Percentiles rank a stretch among this genome's conserved stretches.
Conservation (phyloP, 371 early-diverging fungal species). For the Aphelidium insulamus region DNA sequence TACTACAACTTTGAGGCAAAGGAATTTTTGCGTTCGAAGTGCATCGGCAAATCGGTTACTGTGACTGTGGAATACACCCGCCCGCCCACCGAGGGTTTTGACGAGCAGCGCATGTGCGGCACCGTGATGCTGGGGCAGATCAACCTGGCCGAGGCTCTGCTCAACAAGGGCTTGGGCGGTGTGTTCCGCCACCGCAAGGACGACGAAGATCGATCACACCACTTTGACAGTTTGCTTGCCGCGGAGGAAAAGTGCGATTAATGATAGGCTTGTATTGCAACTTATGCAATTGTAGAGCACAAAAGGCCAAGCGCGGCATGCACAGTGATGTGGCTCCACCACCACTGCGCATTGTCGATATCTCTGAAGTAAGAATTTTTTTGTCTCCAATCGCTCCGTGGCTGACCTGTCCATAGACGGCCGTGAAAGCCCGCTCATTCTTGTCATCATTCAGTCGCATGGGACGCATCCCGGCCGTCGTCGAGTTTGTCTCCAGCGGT, state of each 20-base stretch:
- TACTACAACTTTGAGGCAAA: slow-evolving; percentile 70
- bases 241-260: slow-evolving; percentile 66
- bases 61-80: slow-evolving; percentile 69
- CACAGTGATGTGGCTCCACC: too few species aligned
- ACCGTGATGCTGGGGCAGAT: slow-evolving; percentile 30
- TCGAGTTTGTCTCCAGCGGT: slow-evolving; percentile 65
- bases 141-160: slow-evolving; percentile 54
- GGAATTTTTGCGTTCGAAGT: slow-evolving; percentile 58
- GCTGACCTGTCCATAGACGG: slow-evolving; percentile 37
- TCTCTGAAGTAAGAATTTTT: slow-evolving; percentile 11
- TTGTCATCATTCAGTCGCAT: slow-evolving; percentile 56
- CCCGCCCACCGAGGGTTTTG: slow-evolving; percentile 64
- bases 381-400: not conserved
- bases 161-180: slow-evolving; percentile 53
- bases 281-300: too few species aligned
- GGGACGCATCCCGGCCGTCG: slow-evolving; percentile 46
- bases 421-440: slow-evolving; percentile 61
- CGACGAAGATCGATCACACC: slow-evolving; percentile 64
- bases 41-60: slow-evolving; percentile 61
- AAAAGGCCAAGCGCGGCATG: too few species aligned
- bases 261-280: too few species aligned
- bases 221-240: slow-evolving; percentile 58
- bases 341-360: too few species aligned
- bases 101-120: slow-evolving; percentile 68
- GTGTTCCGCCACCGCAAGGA: slow-evolving; percentile 64